Percentiles rank a stretch among this genome's conserved stretches.
Evolutionary conservation across 1,139 yeast genomes (phyloP).

Genomic region (Kazachstania sp.): DNA sequence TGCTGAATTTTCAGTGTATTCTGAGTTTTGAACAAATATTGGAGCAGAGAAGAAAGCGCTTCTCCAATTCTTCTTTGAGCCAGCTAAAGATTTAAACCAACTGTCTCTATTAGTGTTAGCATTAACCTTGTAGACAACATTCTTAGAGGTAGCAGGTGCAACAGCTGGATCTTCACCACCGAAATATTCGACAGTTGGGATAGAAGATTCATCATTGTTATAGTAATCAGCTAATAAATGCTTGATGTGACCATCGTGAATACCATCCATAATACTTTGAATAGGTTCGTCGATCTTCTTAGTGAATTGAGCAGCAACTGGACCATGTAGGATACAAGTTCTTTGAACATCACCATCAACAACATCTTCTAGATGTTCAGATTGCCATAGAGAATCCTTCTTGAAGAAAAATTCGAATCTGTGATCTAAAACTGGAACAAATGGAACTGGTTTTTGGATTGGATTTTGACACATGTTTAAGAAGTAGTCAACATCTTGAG

Average conservation of each 20-base stretch:
- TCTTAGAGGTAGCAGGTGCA: constrained; percentile 34
- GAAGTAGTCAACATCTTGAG: constrained; percentile 93
- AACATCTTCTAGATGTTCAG: constrained; percentile 93
- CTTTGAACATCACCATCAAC: constrained; percentile 95
- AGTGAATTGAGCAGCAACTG: constrained; percentile 94
- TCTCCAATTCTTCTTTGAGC: constrained; percentile 75
- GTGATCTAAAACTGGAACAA: constrained; percentile 89
- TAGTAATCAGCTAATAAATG: constrained; percentile 63
- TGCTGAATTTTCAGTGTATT: constrained; percentile 71
- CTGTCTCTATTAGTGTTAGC: constrained; percentile 43
- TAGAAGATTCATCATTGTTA: constrained; percentile 54
- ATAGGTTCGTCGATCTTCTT: constrained; percentile 86
- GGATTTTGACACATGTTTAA: constrained; percentile 78
- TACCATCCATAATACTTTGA: constrained; percentile 75
- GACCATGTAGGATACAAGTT: constrained; percentile 97
- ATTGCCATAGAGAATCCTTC: constrained; percentile 98
- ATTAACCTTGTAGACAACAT: constrained; percentile 42
- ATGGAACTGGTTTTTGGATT: constrained; percentile 93
- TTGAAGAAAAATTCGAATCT: constrained; percentile 93
- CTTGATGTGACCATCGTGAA: constrained; percentile 83
- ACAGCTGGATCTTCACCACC: constrained; percentile 54
- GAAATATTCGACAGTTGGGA: constrained; percentile 86
- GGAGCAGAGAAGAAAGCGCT: constrained; percentile 77
- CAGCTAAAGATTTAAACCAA: constrained; percentile 83
- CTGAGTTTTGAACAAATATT: constrained; percentile 76